Evolutionary conservation across 352 stramenopile genomes (phyloP), one percentile per base, ranked within the genome.

Genomic region (Globisporangium emineosum): DNA sequence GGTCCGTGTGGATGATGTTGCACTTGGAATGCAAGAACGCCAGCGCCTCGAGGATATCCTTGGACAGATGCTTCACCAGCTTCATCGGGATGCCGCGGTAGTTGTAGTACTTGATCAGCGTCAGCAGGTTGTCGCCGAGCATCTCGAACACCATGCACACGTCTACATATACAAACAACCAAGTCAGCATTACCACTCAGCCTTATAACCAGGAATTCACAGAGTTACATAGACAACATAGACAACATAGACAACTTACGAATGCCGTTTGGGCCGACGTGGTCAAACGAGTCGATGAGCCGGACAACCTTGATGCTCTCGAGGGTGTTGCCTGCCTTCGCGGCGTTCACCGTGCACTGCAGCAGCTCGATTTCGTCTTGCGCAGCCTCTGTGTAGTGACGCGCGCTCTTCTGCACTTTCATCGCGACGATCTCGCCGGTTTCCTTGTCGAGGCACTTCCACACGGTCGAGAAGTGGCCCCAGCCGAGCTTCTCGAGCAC

Each of bases 81-180:
- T 80, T 75, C 60, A 99, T 88, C 3, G 97, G 97, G 65, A 99
- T 97, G 49, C 97, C 97, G 19, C 94, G 79, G 79, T 99, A 99
- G 72, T 99, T 98, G 76, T 98, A 99, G 53, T 98, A 95, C 81
- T 99, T 99, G 76, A 99, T 99, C 23, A 99, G 88, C 30, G 90
- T 97, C 40, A 99, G 76, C 37, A 99, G 74, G 72, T 99, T 99
- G 70, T 97, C 97, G 19, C 98, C 98, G 27, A 99, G 88, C 87
- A 99, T 98, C 70, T 99, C 97, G 67, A 99, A 99, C 21, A 99
- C 96, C 96, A 99, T 99, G 65, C 97, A 99, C 62, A 99, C 95
- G 37, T 95, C 75, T 85, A 60, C 27, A 49, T 1, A 49, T 12
- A 47, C 27, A 42, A 54, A 56, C 30, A 40, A 69, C 8, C 55